Conservation (phyloP, 1,284 basidiomycete genomes). For the Boletus sp. region DNA sequence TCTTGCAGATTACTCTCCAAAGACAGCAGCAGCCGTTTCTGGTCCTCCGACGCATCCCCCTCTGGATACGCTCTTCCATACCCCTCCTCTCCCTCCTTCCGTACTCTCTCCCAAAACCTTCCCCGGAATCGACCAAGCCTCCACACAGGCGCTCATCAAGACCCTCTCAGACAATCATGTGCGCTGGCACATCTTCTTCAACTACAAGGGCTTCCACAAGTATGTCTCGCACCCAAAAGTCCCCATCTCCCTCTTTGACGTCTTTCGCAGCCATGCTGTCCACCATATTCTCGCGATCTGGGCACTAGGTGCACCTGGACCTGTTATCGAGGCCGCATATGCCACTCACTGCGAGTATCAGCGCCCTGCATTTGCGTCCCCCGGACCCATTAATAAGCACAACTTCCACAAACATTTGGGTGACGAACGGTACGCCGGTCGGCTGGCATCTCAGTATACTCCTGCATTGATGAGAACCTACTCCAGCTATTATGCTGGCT, state of each 20-base stretch:
- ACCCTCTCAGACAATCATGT: conserved; percentile 55
- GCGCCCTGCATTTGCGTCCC: conserved; percentile 35
- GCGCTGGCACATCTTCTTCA: conserved; percentile 59
- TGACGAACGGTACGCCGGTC: conserved; percentile 24
- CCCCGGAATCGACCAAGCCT: conserved; percentile 48
- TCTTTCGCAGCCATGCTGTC: conserved; percentile 35
- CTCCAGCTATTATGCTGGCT: conserved; percentile 34
- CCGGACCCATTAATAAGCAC: conserved; percentile 28
- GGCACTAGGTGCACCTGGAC: conserved; percentile 38
- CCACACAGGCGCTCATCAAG: conserved; percentile 41
- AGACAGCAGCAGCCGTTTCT: conserved; percentile 7
- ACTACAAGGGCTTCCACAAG: conserved; percentile 59
- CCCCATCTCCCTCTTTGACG: conserved; percentile 10
- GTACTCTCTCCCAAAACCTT: conserved; percentile 34
- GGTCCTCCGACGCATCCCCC: conserved; percentile 12
- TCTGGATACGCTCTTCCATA: conserved; percentile 36
- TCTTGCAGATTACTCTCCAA: conserved; percentile 16
- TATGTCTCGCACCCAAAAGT: conserved; percentile 23
- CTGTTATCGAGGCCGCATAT: conserved; percentile 40
- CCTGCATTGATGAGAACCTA: not conserved
- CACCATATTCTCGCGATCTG: conserved; percentile 42
- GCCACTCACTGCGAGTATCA: conserved; percentile 33
- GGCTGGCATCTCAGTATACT: not conserved
- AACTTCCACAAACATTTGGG: conserved; percentile 26
- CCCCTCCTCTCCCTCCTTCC: conserved; percentile 35